These are phyloP conservation scores for Lactarius vividus DNA, from an alignment of 768 basidiomycete genomes.

Conservation along the genomic window DNA sequence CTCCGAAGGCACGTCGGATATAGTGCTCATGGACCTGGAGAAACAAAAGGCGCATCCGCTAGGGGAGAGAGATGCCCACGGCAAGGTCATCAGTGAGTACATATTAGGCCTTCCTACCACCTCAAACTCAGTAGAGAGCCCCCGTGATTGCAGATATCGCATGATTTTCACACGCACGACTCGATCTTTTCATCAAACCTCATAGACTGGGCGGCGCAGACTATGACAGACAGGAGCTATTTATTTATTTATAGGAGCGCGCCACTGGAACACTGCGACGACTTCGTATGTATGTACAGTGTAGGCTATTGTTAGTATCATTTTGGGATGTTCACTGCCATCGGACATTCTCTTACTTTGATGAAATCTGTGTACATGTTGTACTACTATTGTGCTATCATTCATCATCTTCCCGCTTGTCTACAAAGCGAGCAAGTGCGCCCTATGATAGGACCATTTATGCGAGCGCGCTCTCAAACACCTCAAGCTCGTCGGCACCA, in stretches of 20 bases:
- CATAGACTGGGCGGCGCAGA: not conserved
- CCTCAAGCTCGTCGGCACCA: constrained; percentile 6
- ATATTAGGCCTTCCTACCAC: not conserved
- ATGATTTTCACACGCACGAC: not conserved
- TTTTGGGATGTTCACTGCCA: not conserved
- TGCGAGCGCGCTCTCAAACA: constrained; percentile 10
- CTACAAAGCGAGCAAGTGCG: not conserved
- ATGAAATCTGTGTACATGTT: not conserved
- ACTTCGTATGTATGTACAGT: no score
- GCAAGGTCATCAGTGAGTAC: not conserved
- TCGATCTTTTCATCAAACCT: not conserved
- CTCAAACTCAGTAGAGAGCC: not conserved
- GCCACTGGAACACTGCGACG: no score
- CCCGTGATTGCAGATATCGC: not conserved
- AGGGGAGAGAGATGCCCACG: not conserved
- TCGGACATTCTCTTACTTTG: not conserved
- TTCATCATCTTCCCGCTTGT: no score
- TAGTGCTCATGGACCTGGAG: not conserved
- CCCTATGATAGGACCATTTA: not conserved
- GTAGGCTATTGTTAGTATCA: no score
- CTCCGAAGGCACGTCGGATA: not conserved
- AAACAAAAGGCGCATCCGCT: not conserved
- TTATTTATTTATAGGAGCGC: no score
- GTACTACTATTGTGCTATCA: no score
- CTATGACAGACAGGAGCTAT: not conserved